Evolutionary conservation across 163 green algal genomes (phyloP), one percentile per base, ranked within the genome.

Genomic region (Trebouxia gelatinosa): DNA sequence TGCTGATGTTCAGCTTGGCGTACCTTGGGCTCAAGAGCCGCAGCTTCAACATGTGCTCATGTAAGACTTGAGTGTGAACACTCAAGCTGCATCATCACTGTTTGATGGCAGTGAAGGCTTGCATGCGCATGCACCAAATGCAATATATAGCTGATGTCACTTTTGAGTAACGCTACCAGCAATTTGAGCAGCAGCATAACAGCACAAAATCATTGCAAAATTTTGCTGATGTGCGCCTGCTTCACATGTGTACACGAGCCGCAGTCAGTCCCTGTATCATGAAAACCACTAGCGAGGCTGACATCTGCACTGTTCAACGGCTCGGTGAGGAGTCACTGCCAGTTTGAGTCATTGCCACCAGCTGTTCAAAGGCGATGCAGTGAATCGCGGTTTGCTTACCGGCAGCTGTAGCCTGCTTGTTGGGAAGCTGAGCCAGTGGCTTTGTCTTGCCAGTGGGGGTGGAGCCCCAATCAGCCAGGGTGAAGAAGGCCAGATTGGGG

Each of bases 401-500:
- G 59, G 67, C 28, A 11, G 29, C 29, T 21, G 34, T 23, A 40
- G 16, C 68, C 9, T 61, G 32, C 19, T 62, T 62, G 6, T 19
- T 21, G 29, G 68, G 68, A 21, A 76, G 19, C 39, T 62, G 43
- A 40, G 68, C 68, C 23, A 43, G 68, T 3, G 68, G 31, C 26
- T 38, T 58, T 17, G 40, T 29, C 21, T 62, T 61, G 28, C 61
- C 43, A 34, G 68, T 43, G 43, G 40, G 16, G 1, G 43, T 39
- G 13, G 32, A 6, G 9, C 68, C 68, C 68, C 68, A 76, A 9
- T 59, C 48, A 13, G 68, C 31, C 21, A 29, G 34, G 40, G 28
- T 62, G 28, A 76, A 29, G 7, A 76, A 21, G 32, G 68, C 43
- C 43, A 76, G 11, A 17, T 62, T 76, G 9, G 68, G 40, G 21